Conservation (phyloP, 2,329 filamentous ascomycete genomes). For the Rhynchosporium agropyri region DNA sequence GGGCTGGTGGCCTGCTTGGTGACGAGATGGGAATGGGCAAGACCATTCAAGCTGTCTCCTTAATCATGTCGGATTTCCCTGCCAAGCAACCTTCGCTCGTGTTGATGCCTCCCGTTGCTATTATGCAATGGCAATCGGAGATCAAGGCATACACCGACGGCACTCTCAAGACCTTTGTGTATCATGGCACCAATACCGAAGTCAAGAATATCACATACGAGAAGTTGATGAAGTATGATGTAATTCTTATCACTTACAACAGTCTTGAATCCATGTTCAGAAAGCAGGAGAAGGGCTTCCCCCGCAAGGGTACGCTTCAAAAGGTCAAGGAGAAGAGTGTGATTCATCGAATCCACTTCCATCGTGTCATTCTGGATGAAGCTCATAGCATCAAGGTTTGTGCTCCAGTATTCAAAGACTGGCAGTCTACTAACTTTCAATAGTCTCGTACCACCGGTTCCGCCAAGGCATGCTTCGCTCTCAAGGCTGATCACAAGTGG, state of each 20-base stretch:
- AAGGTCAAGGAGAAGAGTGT: conserved; percentile 77
- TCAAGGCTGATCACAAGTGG: conserved; percentile 89
- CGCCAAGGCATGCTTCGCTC: conserved; percentile 90
- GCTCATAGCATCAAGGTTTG: conserved; percentile 86
- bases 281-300: conserved; percentile 90
- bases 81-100: conserved; percentile 82
- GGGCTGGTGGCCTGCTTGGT: conserved; percentile 87
- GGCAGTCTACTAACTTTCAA: conserved; percentile 34
- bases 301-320: conserved; percentile 65
- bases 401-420: neutral
- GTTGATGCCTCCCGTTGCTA: conserved; percentile 85
- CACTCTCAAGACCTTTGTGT: conserved; percentile 86
- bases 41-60: conserved; percentile 95
- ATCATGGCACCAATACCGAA: conserved; percentile 84
- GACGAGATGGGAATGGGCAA: conserved; percentile 99
- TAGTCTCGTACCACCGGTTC: conserved; percentile 83
- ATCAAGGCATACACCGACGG: conserved; percentile 83
- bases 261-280: conserved; percentile 88
- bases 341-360: conserved; percentile 85
- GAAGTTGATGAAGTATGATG: conserved; percentile 80
- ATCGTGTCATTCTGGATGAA: conserved; percentile 92
- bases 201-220: conserved; percentile 74
- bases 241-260: conserved; percentile 97
- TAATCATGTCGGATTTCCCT: conserved; percentile 97
- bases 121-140: conserved; percentile 93